phyloP scores from a whole-genome alignment of 352 stramenopile genomes.

The Pythium plurisporium region DNA sequence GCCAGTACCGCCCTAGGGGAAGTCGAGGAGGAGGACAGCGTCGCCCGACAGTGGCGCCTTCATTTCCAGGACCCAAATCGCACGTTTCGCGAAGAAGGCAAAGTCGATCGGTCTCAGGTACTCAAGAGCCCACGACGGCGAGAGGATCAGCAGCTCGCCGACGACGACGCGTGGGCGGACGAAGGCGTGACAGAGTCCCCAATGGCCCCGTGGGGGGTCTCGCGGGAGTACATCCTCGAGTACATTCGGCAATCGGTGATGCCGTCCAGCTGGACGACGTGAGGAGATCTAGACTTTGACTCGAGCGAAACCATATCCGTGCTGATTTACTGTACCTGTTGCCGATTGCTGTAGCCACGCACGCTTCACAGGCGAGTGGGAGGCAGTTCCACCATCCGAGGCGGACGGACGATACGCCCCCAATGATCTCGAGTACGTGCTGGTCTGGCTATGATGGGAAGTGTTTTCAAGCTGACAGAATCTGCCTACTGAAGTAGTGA shows the following conservation, averaged over 20 bases:
- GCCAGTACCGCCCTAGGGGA: slow-evolving; percentile 1
- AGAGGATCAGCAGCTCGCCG: neutral
- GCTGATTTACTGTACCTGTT: too few species aligned
- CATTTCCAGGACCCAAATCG: slow-evolving; percentile 37
- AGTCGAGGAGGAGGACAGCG: slow-evolving; percentile 23
- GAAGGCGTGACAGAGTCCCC: slow-evolving; percentile 21
- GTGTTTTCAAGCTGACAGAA: neutral
- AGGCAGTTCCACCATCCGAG: slow-evolving; percentile 26
- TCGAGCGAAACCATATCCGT: too few species aligned
- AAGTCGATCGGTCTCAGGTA: slow-evolving; percentile 50
- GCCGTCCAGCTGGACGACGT: slow-evolving; percentile 59
- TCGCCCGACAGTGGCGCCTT: slow-evolving; percentile 44
- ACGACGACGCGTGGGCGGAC: slow-evolving; percentile 6
- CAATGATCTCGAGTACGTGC: slow-evolving; percentile 5
- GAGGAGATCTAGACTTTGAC: too few species aligned
- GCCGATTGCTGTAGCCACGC: slow-evolving; percentile 20
- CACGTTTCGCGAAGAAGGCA: slow-evolving; percentile 29
- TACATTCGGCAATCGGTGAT: slow-evolving; percentile 77
- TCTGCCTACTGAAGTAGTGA: neutral
- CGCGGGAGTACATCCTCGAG: slow-evolving; percentile 66
- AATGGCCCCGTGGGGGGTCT: slow-evolving; percentile 56
- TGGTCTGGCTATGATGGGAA: too few species aligned
- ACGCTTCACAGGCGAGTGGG: slow-evolving; percentile 38
- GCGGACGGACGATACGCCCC: slow-evolving; percentile 16
- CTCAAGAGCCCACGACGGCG: slow-evolving; percentile 27